Base-by-base conservation (phyloP, 805 yeast genomes). In the Wickerhamiella cacticola region DNA sequence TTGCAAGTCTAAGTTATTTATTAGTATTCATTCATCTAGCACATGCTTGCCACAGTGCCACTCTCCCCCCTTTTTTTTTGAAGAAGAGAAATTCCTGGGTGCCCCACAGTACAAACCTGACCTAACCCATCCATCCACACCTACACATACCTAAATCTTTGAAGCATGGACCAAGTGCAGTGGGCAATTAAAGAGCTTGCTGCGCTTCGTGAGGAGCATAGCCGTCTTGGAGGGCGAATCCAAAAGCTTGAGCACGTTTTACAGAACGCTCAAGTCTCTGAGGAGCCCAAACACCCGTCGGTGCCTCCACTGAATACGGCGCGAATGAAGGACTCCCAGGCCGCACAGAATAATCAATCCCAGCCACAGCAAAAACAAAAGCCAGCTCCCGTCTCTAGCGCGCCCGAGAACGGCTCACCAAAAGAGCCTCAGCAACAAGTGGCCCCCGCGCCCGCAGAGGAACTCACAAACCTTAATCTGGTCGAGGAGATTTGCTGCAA, bases 221-320 rank as follows among this genome's bases (percentile, higher is more conserved):
- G 13, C 28, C 24, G 23, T 8, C 46, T 43, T 4, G 39, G 38
- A 6, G 28, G 38, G 16, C 38, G 46, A 5, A 43, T 43, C 16
- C 36, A 28, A 10, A 24, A 24, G 15, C 38, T 43, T 12, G 46
- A 43, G 16, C 29, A n/a, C 7, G 15, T 23, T 16, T 18, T 43
- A 12, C 36, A 22, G 10, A 24, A 15, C 19, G 15, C 22, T n/a
- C 26, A 18, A 13, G 26, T 7, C 25, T 24, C 42, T 10, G 23
- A 23, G 29, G 42, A 21, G 18, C n/a, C 18, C 23, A 16, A 8
- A 10, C 39, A 43, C 15, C 46, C 46, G n/a, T 15, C 29, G 12
- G 46, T 43, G 9, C 46, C 46, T n/a, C 46, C 46, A 13, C 24
- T 33, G n/a, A 43, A 43, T 24, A 43, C 46, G 15, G 39, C 39